Base-by-base conservation (phyloP, 768 basidiomycete genomes). In the Gloeopeniophorella convolvens region DNA sequence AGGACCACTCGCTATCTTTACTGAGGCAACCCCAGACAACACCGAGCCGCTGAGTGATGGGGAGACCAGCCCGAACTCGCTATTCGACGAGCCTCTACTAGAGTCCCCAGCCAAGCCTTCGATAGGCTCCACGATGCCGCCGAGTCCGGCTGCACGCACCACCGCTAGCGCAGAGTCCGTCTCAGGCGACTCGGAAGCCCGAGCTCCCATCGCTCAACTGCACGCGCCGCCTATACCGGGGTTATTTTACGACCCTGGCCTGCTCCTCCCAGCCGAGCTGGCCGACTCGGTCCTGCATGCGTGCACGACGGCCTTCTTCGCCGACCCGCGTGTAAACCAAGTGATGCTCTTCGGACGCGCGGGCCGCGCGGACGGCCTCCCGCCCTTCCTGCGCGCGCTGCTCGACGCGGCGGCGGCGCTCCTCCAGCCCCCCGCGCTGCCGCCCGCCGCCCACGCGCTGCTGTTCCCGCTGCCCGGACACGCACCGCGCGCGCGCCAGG, bases 261-360 rank as follows among this genome's bases (percentile, higher is more conserved):
- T 80, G 13, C 65, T 66, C 7, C 62, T 89, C 7, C 71, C 83
- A 3, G 53, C 62, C 16, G 76, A 76, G 32, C 65, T 85, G 9
- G 77, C 79, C 3, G 67, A 78, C 18, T 62, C 69, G 0, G 67
- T 82, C 27, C 61, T 71, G 42, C 61, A 64, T 10, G 76, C 76
- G 44, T 85, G 83, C 64, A 71, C 79, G 64, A 60, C 66, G 2
- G 72, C 71, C 8, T 87, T 83, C 63, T 86, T 85, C 60, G 60
- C 59, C 9, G 62, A 62, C 10, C 68, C 66, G 21, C 56, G 67
- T 35, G 70, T 78, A 40, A 89, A 95, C 61, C 91, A 94, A 65
- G 77, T 85, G 45, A 93, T 94, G 91, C 74, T 95, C 15, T 95
- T 95, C 60, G 81, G 81, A 36, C 76, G 82, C 32, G 62, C 66